These are phyloP conservation scores for Alternaria postmessia DNA, from an alignment of 2,329 filamentous ascomycete species.

Conservation along the genomic window DNA sequence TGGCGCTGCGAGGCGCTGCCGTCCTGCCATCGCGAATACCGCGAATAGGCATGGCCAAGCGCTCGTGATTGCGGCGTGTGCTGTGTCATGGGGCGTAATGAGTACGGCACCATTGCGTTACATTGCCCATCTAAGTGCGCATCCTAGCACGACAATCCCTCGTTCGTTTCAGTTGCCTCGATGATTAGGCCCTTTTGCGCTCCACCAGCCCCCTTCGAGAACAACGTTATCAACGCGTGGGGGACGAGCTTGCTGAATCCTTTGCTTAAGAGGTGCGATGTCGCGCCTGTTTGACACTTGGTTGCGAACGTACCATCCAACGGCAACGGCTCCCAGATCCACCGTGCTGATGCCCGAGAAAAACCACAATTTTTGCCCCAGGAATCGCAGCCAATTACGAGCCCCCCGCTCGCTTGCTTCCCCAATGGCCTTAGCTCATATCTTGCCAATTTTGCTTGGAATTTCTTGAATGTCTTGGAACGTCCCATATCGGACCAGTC, in stretches of 20 bases:
- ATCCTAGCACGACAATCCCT: conserved; percentile 16
- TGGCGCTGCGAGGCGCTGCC: conserved; percentile 24
- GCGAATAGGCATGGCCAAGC: conserved; percentile 7
- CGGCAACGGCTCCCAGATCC: conserved; percentile 1
- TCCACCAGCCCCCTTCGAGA: conserved; percentile 6
- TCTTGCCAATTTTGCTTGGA: conserved; percentile 8
- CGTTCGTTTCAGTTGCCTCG: conserved; percentile 25
- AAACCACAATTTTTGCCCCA: not conserved
- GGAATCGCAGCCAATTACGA: conserved; percentile 1
- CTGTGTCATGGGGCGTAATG: conserved; percentile 12
- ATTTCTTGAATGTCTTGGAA: conserved; percentile 13
- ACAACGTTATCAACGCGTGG: conserved; percentile 28
- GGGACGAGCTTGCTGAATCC: conserved; percentile 6
- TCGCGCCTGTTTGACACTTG: conserved; percentile 7
- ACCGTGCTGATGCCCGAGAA: conserved; percentile 14
- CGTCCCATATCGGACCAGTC: conserved; percentile 6
- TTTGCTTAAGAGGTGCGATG: conserved; percentile 23
- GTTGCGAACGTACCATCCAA: conserved; percentile 7
- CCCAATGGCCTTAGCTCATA: conserved; percentile 1
- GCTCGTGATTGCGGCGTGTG: conserved; percentile 18
- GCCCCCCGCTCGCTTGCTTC: not conserved
- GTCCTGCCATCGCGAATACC: conserved; percentile 8
- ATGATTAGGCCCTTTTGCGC: conserved; percentile 3
- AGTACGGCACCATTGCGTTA: conserved; percentile 19
- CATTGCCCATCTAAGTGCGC: conserved; percentile 20